Conservation (phyloP, 1,284 basidiomycete species). For the Leccinum pallidistipes region DNA sequence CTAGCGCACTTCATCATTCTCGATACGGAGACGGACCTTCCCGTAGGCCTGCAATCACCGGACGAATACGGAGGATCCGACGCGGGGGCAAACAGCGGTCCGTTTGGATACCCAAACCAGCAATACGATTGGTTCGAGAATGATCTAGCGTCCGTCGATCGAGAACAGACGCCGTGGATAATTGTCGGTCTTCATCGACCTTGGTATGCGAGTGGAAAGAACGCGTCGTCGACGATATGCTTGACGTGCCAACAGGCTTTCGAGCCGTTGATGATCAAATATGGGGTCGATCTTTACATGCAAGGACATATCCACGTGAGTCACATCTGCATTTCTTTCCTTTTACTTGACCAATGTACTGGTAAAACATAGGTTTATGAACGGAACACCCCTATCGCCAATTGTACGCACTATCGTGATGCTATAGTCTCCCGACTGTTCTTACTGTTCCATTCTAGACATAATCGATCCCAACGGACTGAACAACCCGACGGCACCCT, state of each 20-base stretch:
- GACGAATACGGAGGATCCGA: slow-evolving; percentile 20
- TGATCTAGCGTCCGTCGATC: slow-evolving; percentile 27
- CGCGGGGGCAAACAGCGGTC: slow-evolving; percentile 23
- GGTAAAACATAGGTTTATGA: slow-evolving; percentile 21
- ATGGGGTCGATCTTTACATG: slow-evolving; percentile 34
- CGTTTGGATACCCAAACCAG: slow-evolving; percentile 29
- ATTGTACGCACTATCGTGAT: slow-evolving; percentile 18
- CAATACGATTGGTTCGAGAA: slow-evolving; percentile 31
- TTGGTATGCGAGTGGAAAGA: slow-evolving; percentile 25
- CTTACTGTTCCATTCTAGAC: slow-evolving; percentile 6
- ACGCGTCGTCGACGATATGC: slow-evolving; percentile 15
- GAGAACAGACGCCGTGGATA: slow-evolving; percentile 28
- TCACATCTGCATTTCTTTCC: background rate
- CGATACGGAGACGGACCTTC: slow-evolving; percentile 27
- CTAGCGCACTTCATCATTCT: slow-evolving; percentile 29
- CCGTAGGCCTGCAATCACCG: slow-evolving; percentile 25
- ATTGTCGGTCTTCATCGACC: slow-evolving; percentile 30
- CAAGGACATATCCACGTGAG: slow-evolving; percentile 29
- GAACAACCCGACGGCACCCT: slow-evolving; percentile 28
- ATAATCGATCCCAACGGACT: slow-evolving; percentile 26
- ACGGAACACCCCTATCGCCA: slow-evolving; percentile 30
- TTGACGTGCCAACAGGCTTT: slow-evolving; percentile 29
- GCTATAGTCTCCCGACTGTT: too few species aligned
- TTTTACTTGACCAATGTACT: background rate
- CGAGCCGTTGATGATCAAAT: slow-evolving; percentile 33